phyloP scores from a whole-genome alignment of 2,329 filamentous ascomycete genomes.

The Sporothrix mexicana region DNA sequence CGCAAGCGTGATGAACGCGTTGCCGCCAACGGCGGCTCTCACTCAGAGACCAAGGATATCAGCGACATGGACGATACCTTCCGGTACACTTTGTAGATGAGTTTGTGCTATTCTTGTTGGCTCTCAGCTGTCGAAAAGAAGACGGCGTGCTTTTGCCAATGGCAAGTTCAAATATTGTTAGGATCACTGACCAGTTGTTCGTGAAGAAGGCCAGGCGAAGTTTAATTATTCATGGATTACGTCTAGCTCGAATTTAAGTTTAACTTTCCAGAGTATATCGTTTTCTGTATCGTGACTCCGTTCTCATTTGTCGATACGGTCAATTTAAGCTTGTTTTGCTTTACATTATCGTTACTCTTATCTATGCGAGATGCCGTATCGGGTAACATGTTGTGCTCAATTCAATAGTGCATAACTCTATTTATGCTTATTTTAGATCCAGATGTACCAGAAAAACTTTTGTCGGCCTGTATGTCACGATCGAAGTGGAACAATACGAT shows the following conservation, averaged over 20 bases:
- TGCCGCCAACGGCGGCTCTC: neutral
- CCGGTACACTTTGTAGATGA: slow-evolving; percentile 15
- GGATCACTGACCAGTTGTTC: too few relatives aligned
- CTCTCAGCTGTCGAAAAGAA: too few relatives aligned
- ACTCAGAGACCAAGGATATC: neutral
- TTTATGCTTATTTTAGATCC: slow-evolving; percentile 1
- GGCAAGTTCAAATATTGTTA: too few relatives aligned
- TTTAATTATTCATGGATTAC: too few relatives aligned
- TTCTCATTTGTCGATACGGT: too few relatives aligned
- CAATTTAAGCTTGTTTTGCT: too few relatives aligned
- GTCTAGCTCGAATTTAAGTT: too few relatives aligned
- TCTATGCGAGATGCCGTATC: neutral
- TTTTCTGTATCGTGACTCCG: too few relatives aligned
- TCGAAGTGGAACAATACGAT: neutral
- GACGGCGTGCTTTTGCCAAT: too few relatives aligned
- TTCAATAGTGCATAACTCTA: neutral
- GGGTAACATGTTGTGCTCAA: neutral
- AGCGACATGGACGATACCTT: slow-evolving; percentile 24
- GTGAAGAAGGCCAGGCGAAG: too few relatives aligned
- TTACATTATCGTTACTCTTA: neutral
- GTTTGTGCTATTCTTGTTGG: too few relatives aligned
- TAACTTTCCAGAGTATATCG: too few relatives aligned
- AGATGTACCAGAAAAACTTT: neutral
- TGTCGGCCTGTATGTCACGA: neutral
- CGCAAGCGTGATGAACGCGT: slow-evolving; percentile 6